Evolutionary conservation across 2,329 filamentous ascomycete genomes (phyloP), one percentile per base, ranked within the genome.

Genomic region (Colletotrichum australisinense): DNA sequence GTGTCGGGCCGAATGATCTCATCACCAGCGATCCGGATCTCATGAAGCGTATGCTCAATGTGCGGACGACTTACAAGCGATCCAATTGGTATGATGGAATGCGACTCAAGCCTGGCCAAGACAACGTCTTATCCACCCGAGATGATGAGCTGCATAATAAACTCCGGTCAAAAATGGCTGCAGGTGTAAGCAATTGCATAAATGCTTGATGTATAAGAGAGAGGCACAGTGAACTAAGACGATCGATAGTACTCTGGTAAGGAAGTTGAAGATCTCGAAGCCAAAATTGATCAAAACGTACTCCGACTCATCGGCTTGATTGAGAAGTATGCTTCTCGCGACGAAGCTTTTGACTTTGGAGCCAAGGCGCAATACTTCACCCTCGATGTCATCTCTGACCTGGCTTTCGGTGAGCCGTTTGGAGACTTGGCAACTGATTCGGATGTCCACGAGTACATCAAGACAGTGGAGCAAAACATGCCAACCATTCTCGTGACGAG

Each of bases 121-220:
- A 90, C 74, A 89, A 88, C 71, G 83, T 91, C 6, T 85, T 90
- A 46, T 88, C 86, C 0, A 81, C 85, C 49, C 82, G 85, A 55
- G 83, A 90, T 68, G 86, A 88, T 53, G 82, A 78, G 16, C 79
- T 81, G 59, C 88, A 87, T 78, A 79, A 77, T 9, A 76, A 78
- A 53, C 77, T 87, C 42, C 82, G 84, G 16, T 83, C 85, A 16
- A 87, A 88, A 75, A 86, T 90, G 83, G 84, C 86, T 5, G 80
- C 85, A 2, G 89, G 87, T 24, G 87, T 86, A 80, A 12, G 80
- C 66, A 53, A 19, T 19, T 6, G 38, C 6, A 26, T 14, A 28
- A 42, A 57, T n/a, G 4, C 1, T 24, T 5, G 7, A 0, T 24
- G 16, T 14, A 24, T n/a, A 11, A 7, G 11, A 28, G 14, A 4